phyloP scores from a whole-genome alignment of 441 rosid species.

The Gossypium davidsonii region DNA sequence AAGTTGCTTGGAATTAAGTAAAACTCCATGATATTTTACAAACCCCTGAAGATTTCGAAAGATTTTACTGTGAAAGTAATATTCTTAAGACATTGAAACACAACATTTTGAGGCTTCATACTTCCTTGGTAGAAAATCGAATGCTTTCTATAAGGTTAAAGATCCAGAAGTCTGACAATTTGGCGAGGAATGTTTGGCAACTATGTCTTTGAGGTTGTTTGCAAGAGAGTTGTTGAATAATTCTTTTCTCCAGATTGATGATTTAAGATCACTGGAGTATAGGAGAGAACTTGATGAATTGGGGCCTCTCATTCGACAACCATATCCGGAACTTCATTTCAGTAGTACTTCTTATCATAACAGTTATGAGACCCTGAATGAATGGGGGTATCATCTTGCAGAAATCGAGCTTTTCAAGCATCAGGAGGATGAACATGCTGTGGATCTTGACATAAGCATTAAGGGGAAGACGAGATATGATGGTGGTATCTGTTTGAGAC shows the following conservation, averaged over 20 bases:
- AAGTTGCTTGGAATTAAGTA: conserved; percentile 97
- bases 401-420: conserved; percentile 58
- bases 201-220: background rate
- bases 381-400: conserved; percentile 40
- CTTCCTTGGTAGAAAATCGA: conserved; percentile 94
- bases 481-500: conserved; percentile 52
- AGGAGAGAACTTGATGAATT: conserved; percentile 34
- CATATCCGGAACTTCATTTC: conserved; percentile 34
- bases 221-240: conserved; percentile 28
- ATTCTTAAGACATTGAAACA: conserved; percentile 84
- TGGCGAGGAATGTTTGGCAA: background rate
- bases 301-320: conserved; percentile 49
- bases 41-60: conserved; percentile 81
- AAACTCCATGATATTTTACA: conserved; percentile 78
- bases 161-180: background rate
- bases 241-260: conserved; percentile 59
- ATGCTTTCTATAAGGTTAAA: conserved; percentile 32
- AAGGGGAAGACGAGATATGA: conserved; percentile 64
- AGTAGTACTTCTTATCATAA: conserved; percentile 26
- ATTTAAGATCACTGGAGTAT: conserved; percentile 40
- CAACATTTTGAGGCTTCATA: conserved; percentile 81
- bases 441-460: conserved; percentile 56
- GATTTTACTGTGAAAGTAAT: conserved; percentile 86
- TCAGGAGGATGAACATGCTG: conserved; percentile 48
- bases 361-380: conserved; percentile 21